These are phyloP conservation scores for Aspergillus ochraceus DNA, from an alignment of 2,329 filamentous ascomycete species.

Conservation along the genomic window DNA sequence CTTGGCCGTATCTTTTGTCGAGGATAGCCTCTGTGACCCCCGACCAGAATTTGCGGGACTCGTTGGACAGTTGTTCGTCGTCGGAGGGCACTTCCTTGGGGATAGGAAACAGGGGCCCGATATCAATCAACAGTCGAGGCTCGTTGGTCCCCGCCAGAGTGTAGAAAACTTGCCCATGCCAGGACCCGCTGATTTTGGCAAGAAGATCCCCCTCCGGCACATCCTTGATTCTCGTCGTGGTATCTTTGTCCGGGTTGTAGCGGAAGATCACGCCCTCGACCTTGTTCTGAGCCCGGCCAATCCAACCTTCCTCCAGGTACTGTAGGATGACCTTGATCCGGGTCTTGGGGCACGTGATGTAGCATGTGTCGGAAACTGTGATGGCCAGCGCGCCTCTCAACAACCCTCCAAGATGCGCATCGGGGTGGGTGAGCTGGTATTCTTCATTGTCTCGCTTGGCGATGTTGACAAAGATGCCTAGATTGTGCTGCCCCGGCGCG, in stretches of 20 bases:
- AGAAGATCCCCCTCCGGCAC: conserved; percentile 83
- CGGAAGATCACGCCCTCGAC: conserved; percentile 88
- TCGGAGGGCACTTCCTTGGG: conserved; percentile 76
- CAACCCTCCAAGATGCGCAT: conserved; percentile 87
- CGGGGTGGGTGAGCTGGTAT: conserved; percentile 91
- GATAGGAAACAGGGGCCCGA: conserved; percentile 76
- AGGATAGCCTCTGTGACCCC: conserved; percentile 83
- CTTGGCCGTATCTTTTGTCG: conserved; percentile 77
- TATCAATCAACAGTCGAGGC: conserved; percentile 76
- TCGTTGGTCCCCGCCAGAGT: conserved; percentile 52
- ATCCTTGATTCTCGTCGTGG: conserved; percentile 76
- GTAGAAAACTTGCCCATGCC: conserved; percentile 72
- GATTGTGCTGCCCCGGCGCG: conserved; percentile 85
- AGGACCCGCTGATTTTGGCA: conserved; percentile 77
- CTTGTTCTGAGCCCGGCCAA: conserved; percentile 86
- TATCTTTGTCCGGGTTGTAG: conserved; percentile 84
- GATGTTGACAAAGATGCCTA: conserved; percentile 91
- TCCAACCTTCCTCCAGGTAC: conserved; percentile 93
- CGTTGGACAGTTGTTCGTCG: conserved; percentile 79
- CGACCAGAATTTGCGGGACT: conserved; percentile 85
- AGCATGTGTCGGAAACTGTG: conserved; percentile 85
- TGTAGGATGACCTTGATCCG: conserved; percentile 88
- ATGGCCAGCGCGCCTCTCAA: conserved; percentile 85
- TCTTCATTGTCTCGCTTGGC: conserved; percentile 80
- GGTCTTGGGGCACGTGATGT: conserved; percentile 85